Conservation (phyloP, 164 flowering plant species). For the Echeveria elegans region DNA sequence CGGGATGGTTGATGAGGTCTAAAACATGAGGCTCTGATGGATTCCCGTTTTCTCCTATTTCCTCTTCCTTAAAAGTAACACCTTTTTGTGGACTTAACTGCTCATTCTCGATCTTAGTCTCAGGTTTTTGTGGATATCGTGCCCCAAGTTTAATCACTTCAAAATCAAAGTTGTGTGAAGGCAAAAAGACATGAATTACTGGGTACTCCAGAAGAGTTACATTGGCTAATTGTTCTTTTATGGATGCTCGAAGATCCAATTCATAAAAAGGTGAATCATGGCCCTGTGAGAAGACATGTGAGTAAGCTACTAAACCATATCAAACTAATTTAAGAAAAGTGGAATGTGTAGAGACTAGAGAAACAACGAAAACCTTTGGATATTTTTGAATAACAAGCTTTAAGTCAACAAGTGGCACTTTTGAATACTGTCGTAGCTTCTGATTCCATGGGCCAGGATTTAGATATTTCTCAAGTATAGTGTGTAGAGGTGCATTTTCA, state of each 20-base stretch:
- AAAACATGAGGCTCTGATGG: conserved; percentile 36
- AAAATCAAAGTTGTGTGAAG: conserved; percentile 48
- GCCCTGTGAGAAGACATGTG: conserved; percentile 32
- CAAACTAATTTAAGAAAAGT: neutral
- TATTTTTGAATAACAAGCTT: conserved; percentile 57
- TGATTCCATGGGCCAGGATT: conserved; percentile 62
- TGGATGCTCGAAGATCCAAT: conserved; percentile 42
- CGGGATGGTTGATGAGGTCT: conserved; percentile 24
- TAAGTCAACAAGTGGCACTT: conserved; percentile 41
- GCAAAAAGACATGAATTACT: conserved; percentile 60
- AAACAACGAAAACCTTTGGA: conserved; percentile 46
- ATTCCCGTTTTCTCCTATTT: conserved; percentile 34
- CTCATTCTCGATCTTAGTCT: conserved; percentile 16
- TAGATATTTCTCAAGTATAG: conserved; percentile 64
- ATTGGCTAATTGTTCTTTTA: conserved; percentile 44
- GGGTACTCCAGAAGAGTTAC: conserved; percentile 63
- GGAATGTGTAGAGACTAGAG: neutral
- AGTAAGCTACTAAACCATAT: neutral
- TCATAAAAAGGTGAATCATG: conserved; percentile 46
- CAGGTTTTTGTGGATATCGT: conserved; percentile 13
- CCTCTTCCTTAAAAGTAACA: conserved; percentile 59
- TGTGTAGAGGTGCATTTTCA: conserved; percentile 38
- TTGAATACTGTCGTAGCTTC: conserved; percentile 50
- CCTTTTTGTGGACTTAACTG: conserved; percentile 31
- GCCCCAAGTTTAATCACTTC: conserved; percentile 33